Evolutionary conservation across 176 grass and related monocot species (phyloP), one percentile per base, ranked within the genome.

Genomic region (Urochloa ruziziensis): DNA sequence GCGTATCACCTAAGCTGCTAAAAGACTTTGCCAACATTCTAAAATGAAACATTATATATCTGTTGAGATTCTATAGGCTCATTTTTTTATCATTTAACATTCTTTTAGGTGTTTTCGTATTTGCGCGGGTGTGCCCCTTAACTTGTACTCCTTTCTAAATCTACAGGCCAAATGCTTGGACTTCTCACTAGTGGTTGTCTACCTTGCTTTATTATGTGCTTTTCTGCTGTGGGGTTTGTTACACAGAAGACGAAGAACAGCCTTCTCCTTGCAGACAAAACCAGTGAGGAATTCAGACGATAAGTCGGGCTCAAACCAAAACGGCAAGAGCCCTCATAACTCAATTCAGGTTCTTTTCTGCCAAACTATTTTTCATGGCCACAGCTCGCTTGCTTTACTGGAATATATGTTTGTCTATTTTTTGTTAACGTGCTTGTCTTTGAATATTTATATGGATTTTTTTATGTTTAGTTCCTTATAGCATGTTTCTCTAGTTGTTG

Each of bases 161-260:
- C 42, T 83, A 74, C 93, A 99, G 96, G 89, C 89, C 74, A 94
- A 91, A 92, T 99, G 96, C 87, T 90, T 99, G 89, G 93, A 96
- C 77, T 99, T 99, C 65, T 99, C 91, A 85, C 78, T 99, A 74
- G 83, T 76, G 76, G 59, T 96, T 84, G 77, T 84, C 23, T 99
- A 90, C 80, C 75, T 95, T 74, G 88, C 64, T 0, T 81, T 91
- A 34, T 16, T 96, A 64, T 74, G 87, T 23, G 43, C 69, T 85
- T 89, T 93, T 92, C 70, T 91, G 66, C 49, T 91, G 17, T 96
- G 91, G 91, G 83, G n/a, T 62, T 70, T 91, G 48, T 46, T 86
- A 40, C 54, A 88, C 59, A 94, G 86, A 92, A 88, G 51, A 71
- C 79, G 74, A 84, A 94, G 85, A 83, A 58, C 60, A 43, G 63